Evolutionary conservation across 306 rosid genomes (phyloP).

Genomic region (Pyrus bretschneideri): DNA sequence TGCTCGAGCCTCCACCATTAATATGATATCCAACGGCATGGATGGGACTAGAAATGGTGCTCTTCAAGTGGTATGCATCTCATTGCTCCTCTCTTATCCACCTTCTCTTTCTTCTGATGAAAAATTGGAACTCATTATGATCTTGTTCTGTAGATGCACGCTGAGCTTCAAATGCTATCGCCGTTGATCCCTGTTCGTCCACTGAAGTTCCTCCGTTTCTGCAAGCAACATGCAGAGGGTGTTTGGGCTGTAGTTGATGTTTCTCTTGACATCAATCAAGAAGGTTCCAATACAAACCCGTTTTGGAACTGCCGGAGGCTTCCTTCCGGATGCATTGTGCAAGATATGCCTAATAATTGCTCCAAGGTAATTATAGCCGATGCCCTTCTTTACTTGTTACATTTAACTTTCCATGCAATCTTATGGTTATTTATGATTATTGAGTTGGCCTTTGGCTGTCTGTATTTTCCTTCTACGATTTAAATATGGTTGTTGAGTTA

Average conservation of each 20-base stretch:
- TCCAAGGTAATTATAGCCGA: constrained; percentile 50
- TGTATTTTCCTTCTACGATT: background rate
- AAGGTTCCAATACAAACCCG: constrained; percentile 17
- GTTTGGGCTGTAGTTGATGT: constrained; percentile 84
- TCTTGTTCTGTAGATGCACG: constrained; percentile 48
- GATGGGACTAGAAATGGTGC: constrained; percentile 61
- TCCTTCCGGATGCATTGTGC: constrained; percentile 85
- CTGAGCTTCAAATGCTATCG: constrained; percentile 77
- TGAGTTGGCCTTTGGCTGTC: background rate
- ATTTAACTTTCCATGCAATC: background rate
- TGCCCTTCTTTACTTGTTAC: background rate
- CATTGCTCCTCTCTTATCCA: background rate
- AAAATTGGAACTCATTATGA: constrained; percentile 1
- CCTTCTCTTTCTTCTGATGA: background rate
- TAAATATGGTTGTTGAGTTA: constrained; percentile 21
- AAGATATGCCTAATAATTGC: constrained; percentile 62
- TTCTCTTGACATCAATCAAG: constrained; percentile 47
- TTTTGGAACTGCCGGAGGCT: constrained; percentile 51
- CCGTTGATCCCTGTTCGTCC: constrained; percentile 75
- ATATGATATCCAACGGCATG: constrained; percentile 41
- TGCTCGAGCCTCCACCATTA: constrained; percentile 52
- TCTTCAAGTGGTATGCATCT: constrained; percentile 57
- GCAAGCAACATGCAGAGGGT: constrained; percentile 75
- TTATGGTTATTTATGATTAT: background rate
- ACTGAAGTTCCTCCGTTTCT: constrained; percentile 57